These are phyloP conservation scores for Lycium ferocissimum DNA, from an alignment of 257 asterid species.

Conservation along the genomic window DNA sequence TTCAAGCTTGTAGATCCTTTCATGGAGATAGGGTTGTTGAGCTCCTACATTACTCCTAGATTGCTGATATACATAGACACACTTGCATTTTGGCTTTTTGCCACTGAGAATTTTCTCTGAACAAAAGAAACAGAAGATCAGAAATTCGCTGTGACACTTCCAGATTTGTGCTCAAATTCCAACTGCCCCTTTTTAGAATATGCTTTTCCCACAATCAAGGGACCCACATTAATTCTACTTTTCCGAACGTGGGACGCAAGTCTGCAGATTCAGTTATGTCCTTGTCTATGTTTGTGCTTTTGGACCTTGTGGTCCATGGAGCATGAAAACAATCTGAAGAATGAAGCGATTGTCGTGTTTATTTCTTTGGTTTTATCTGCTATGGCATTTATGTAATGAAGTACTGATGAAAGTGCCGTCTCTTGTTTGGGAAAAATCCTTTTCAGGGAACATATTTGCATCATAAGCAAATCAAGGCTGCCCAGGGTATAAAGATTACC, in stretches of 20 bases:
- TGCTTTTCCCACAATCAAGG: not conserved
- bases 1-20: slow-evolving; percentile 20
- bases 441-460: slow-evolving; percentile 89
- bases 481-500: slow-evolving; percentile 95
- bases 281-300: not conserved
- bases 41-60: not conserved
- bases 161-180: not conserved
- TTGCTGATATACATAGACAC: slow-evolving; percentile 11
- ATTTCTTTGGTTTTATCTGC: not conserved
- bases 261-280: slow-evolving; percentile 10
- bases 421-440: not conserved
- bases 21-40: not conserved
- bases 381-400: not conserved
- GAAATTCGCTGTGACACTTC: not conserved
- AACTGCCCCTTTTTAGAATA: not conserved
- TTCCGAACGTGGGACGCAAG: not conserved
- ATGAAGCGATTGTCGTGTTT: not conserved
- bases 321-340: not conserved
- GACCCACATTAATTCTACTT: not conserved
- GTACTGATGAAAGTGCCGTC: not conserved
- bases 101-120: not conserved
- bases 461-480: slow-evolving; percentile 94
- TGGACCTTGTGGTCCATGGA: not conserved
- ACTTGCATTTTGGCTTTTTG: not conserved
- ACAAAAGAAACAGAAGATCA: not conserved